These are phyloP conservation scores for Rhizophagus sp. DNA, from an alignment of 192 early-diverging fungal genomes.

Conservation along the genomic window DNA sequence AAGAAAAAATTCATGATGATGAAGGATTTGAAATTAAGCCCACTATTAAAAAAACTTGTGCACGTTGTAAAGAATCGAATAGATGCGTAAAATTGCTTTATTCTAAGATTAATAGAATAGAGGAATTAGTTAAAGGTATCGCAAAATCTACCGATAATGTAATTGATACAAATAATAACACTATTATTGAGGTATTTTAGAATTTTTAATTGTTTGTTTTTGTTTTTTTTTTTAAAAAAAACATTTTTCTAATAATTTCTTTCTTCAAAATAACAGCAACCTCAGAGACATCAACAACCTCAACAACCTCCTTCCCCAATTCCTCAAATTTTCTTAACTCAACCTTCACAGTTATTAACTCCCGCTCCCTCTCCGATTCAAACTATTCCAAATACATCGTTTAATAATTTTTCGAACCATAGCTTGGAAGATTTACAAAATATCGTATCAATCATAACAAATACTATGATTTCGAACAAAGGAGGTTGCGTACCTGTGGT, in stretches of 20 bases:
- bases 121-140: not conserved
- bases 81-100: not conserved
- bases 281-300: no score
- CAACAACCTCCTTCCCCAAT: not conserved
- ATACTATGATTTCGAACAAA: not conserved
- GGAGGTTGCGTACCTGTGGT: not conserved
- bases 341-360: not conserved
- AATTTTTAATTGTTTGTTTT: no score
- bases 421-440: not conserved
- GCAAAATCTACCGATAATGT: not conserved
- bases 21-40: not conserved
- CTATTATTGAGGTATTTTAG: not conserved
- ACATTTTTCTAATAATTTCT: no score
- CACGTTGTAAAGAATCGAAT: constrained; percentile 12
- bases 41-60: constrained; percentile 9
- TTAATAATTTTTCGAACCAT: not conserved
- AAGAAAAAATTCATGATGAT: not conserved
- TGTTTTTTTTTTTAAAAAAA: no score
- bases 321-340: not conserved
- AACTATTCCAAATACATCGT: not conserved
- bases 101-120: not conserved
- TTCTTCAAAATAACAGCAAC: not conserved
- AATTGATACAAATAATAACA: not conserved
- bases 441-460: not conserved
- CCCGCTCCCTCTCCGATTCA: not conserved